phyloP scores from a whole-genome alignment of 2,329 filamentous ascomycete genomes.

The Botryosphaeria dothidea region DNA sequence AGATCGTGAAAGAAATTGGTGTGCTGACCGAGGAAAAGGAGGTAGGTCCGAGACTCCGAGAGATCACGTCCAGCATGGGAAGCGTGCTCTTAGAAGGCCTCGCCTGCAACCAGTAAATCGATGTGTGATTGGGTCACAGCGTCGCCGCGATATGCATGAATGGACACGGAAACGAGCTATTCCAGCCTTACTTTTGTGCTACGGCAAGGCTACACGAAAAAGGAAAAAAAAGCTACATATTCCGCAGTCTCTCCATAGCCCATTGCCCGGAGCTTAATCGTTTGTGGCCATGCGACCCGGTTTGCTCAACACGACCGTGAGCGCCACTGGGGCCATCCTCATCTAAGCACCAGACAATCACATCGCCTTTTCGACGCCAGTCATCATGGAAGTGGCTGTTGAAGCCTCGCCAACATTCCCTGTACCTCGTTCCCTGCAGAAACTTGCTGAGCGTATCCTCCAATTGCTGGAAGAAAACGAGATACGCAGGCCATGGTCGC shows the following conservation, averaged over 20 bases:
- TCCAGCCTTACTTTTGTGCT: background rate
- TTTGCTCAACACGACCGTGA: background rate
- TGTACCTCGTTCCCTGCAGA: constrained; percentile 51
- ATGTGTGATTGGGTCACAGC: background rate
- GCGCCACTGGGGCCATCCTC: background rate
- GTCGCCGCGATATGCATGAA: background rate
- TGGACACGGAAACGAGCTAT: background rate
- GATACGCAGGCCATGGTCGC: constrained; percentile 44
- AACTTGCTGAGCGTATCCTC: constrained; percentile 50
- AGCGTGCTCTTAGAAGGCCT: background rate
- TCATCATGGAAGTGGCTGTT: constrained; percentile 67
- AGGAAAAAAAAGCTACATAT: background rate
- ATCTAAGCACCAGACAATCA: constrained; percentile 58
- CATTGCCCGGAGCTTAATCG: constrained; percentile 15
- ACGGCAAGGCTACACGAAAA: background rate
- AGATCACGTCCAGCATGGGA: no score
- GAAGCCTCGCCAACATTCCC: constrained; percentile 60
- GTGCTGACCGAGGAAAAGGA: constrained; percentile 6
- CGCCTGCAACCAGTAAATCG: background rate
- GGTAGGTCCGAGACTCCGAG: background rate
- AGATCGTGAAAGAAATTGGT: background rate
- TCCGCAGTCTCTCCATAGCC: background rate
- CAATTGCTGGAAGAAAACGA: constrained; percentile 60
- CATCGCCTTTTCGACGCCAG: constrained; percentile 60
- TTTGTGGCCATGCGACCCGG: background rate